These are phyloP conservation scores for Mycena epipterygia DNA, from an alignment of 768 basidiomycete species.

Conservation along the genomic window DNA sequence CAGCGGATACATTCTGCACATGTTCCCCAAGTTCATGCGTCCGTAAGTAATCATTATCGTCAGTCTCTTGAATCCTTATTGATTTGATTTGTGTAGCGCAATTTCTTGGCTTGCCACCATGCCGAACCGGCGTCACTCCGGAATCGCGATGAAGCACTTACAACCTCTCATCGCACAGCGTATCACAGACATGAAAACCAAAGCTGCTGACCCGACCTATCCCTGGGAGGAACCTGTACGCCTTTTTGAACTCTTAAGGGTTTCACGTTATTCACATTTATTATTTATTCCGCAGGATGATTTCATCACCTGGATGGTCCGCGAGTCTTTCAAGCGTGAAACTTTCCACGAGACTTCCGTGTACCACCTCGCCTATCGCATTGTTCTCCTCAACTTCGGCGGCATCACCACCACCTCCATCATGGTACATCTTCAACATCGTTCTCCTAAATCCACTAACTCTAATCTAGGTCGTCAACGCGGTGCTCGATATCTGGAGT, in stretches of 20 bases:
- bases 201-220: slow-evolving; percentile 23
- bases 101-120: slow-evolving; percentile 30
- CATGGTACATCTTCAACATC: no score
- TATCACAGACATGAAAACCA: slow-evolving; percentile 24
- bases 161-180: slow-evolving; percentile 23
- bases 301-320: slow-evolving; percentile 33
- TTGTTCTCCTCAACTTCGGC: slow-evolving; percentile 31
- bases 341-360: slow-evolving; percentile 28
- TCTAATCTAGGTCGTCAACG: no score
- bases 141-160: slow-evolving; percentile 27
- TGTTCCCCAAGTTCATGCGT: slow-evolving; percentile 31
- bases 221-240: slow-evolving; percentile 31
- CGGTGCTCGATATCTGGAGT: slow-evolving; percentile 31
- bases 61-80: not conserved
- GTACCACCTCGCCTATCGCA: slow-evolving; percentile 28
- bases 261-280: not conserved
- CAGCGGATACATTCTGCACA: slow-evolving; percentile 26
- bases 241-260: not conserved
- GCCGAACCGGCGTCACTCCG: slow-evolving; percentile 27
- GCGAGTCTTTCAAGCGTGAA: slow-evolving; percentile 33
- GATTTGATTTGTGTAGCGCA: slow-evolving; percentile 7
- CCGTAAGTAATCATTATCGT: not conserved
- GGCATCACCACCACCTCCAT: slow-evolving; percentile 1
- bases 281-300: slow-evolving; percentile 21
- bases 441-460: no score